Evolutionary conservation across 768 basidiomycete genomes (phyloP).

Genomic region (Calocybe indica): DNA sequence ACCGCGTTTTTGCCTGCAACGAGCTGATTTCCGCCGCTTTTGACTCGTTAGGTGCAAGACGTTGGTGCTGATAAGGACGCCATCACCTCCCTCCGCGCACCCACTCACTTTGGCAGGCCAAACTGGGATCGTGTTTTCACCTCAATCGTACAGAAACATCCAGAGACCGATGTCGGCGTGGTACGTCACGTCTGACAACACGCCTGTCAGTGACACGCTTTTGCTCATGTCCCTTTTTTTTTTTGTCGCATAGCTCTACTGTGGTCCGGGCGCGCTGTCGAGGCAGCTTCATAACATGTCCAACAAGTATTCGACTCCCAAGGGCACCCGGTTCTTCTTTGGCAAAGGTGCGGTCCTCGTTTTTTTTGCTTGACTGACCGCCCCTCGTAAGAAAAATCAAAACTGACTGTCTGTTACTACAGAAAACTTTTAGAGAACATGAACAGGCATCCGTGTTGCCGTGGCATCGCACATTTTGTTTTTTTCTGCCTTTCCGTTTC

Average conservation of each 20-base stretch:
- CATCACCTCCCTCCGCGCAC: constrained; percentile 82
- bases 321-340: constrained; percentile 83
- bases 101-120: constrained; percentile 89
- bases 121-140: constrained; percentile 77
- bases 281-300: constrained; percentile 68
- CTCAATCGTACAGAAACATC: constrained; percentile 76
- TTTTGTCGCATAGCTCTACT: constrained; percentile 60
- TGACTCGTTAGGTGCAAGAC: constrained; percentile 56
- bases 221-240: background rate
- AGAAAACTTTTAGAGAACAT: constrained; percentile 30
- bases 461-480: background rate
- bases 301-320: constrained; percentile 80
- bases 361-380: background rate
- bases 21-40: no score
- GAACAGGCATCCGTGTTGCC: background rate
- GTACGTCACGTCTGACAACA: constrained; percentile 31
- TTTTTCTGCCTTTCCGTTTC: background rate
- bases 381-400: background rate
- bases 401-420: constrained; percentile 1
- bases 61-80: constrained; percentile 92
- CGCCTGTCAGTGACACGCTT: background rate
- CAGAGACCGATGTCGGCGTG: constrained; percentile 86
- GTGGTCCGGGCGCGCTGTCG: constrained; percentile 72
- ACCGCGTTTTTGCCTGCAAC: background rate
- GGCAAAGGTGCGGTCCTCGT: constrained; percentile 64